phyloP scores from a whole-genome alignment of 2,329 filamentous ascomycete genomes.

The Massarina eburnea region DNA sequence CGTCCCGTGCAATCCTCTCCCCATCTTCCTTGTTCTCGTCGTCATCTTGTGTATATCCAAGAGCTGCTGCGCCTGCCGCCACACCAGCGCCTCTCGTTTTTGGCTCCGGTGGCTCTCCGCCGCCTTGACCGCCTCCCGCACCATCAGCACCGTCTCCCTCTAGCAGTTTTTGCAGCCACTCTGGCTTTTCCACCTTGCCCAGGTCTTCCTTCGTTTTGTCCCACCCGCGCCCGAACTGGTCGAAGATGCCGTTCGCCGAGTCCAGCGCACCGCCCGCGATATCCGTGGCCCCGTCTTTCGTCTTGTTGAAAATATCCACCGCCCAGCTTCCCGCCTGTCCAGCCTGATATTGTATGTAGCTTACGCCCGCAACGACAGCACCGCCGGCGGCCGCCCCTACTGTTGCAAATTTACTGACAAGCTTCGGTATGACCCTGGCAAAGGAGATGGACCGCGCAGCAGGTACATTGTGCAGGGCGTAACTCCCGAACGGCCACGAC shows the following conservation, averaged over 20 bases:
- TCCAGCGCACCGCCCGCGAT: conserved; percentile 71
- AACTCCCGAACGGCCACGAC: conserved; percentile 75
- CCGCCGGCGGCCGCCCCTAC: conserved; percentile 91
- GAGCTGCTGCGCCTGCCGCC: conserved; percentile 71
- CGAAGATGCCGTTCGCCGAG: conserved; percentile 71
- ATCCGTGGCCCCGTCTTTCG: conserved; percentile 68
- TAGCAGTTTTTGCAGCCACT: conserved; percentile 78
- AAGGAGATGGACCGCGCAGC: conserved; percentile 68
- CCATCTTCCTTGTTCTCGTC: conserved; percentile 65
- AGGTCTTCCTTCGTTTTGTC: conserved; percentile 78
- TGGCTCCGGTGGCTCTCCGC: conserved; percentile 48
- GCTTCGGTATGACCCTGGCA: conserved; percentile 72
- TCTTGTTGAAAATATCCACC: conserved; percentile 72
- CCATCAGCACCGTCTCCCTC: conserved; percentile 42
- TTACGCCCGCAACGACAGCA: conserved; percentile 79
- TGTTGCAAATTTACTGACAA: conserved; percentile 85
- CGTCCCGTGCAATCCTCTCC: conserved; percentile 75
- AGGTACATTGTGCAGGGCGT: conserved; percentile 79
- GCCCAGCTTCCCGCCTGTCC: conserved; percentile 78
- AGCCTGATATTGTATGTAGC: conserved; percentile 96
- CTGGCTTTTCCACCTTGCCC: conserved; percentile 67
- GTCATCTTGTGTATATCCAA: conserved; percentile 73
- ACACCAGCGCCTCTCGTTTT: conserved; percentile 65
- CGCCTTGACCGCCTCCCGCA: conserved; percentile 41
- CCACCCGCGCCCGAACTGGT: conserved; percentile 80